phyloP scores from a whole-genome alignment of 805 yeast genomes.

The Hanseniaspora guilliermondii region DNA sequence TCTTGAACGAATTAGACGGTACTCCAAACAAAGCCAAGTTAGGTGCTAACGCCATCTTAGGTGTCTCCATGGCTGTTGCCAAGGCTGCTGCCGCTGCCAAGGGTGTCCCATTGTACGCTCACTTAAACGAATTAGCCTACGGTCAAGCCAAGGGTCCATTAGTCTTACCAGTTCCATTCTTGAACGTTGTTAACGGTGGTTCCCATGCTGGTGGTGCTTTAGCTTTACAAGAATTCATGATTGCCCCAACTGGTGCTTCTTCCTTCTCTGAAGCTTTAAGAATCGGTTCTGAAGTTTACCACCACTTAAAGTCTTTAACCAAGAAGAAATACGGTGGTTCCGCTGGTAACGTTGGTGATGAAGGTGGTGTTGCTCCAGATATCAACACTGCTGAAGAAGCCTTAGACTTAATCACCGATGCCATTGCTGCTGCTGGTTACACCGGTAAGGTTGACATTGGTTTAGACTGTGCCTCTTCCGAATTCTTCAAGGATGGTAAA shows the following conservation, averaged over 20 bases:
- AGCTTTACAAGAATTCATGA: conserved; percentile 99
- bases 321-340: conserved; percentile 93
- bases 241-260: conserved; percentile 86
- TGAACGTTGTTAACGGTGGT: conserved; percentile 98
- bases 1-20: conserved; percentile 81
- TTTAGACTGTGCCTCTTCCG: conserved; percentile 93
- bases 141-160: conserved; percentile 54
- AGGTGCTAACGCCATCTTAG: conserved; percentile 97
- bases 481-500: conserved; percentile 92
- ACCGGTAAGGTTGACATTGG: conserved; percentile 85
- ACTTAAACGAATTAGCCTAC: conserved; percentile 63
- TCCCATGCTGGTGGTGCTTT: conserved; percentile 99
- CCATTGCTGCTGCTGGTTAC: conserved; percentile 92
- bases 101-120: conserved; percentile 84
- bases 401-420: conserved; percentile 77
- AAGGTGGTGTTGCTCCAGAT: conserved; percentile 99
- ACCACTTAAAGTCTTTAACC: conserved; percentile 82
- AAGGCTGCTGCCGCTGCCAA: conserved; percentile 97
- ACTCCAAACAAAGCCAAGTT: conserved; percentile 93
- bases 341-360: conserved; percentile 99
- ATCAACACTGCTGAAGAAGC: conserved; percentile 93
- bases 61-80: conserved; percentile 94
- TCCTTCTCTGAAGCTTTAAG: conserved; percentile 91
- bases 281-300: conserved; percentile 97
- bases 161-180: conserved; percentile 98